These are phyloP conservation scores for Solanum chacoense DNA, from an alignment of 305 asterid genomes.

Conservation along the genomic window DNA sequence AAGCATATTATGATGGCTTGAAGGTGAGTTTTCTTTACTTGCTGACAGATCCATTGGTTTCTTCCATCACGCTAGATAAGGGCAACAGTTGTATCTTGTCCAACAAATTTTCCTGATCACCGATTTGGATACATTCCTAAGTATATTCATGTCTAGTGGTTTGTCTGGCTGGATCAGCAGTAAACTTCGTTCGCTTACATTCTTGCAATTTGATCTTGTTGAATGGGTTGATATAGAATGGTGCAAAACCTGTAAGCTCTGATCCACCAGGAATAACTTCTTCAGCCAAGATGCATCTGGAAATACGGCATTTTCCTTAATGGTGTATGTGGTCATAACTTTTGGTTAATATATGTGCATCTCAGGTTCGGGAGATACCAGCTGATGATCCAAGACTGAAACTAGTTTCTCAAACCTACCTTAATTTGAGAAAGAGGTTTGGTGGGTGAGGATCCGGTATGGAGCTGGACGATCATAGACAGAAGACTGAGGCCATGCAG, in stretches of 20 bases:
- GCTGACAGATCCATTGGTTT: neutral
- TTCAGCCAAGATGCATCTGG: neutral
- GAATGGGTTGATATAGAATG: neutral
- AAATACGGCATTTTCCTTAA: neutral
- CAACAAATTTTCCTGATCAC: neutral
- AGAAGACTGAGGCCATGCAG: neutral
- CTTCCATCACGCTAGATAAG: neutral
- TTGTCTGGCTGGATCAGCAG: neutral
- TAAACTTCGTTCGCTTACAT: neutral
- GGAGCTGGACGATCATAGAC: constrained; percentile 22
- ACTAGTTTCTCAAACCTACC: constrained; percentile 32
- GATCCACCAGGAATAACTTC: neutral
- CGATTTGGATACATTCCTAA: neutral
- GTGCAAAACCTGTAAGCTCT: neutral
- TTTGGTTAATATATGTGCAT: constrained; percentile 1
- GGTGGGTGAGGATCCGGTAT: constrained; percentile 9
- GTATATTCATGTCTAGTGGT: neutral
- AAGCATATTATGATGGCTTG: constrained; percentile 66
- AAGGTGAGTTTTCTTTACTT: constrained; percentile 39
- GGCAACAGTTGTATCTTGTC: neutral
- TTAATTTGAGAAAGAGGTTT: constrained; percentile 28
- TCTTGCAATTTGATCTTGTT: neutral
- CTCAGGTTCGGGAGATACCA: constrained; percentile 74
- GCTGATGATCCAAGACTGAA: constrained; percentile 70
- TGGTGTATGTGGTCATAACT: neutral